phyloP scores from a whole-genome alignment of 2,329 filamentous ascomycete species.

The Myriosclerotinia curreyana region DNA sequence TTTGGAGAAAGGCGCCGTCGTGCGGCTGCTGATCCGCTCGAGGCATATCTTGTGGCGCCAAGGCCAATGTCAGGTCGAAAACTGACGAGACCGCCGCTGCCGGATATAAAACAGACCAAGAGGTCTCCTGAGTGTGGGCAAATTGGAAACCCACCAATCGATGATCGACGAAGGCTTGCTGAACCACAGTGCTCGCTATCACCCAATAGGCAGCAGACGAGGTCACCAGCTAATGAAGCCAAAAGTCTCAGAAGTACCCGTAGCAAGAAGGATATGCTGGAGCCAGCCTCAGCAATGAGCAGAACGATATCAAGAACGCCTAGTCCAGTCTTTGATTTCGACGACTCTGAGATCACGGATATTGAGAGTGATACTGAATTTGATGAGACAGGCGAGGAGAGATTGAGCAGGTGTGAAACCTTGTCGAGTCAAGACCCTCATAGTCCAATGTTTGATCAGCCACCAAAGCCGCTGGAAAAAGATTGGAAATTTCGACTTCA shows the following conservation, averaged over 20 bases:
- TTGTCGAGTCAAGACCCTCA: conserved; percentile 12
- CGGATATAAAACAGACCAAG: neutral
- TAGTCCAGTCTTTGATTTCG: conserved; percentile 18
- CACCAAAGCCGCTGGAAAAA: conserved; percentile 1
- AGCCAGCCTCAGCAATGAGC: neutral
- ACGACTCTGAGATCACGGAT: conserved; percentile 13
- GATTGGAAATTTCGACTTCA: conserved; percentile 17
- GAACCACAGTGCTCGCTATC: neutral
- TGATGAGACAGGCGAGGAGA: conserved; percentile 1
- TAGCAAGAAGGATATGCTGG: neutral
- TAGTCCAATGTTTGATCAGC: conserved; percentile 3
- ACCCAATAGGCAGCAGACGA: neutral
- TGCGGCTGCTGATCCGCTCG: neutral
- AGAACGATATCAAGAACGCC: conserved; percentile 6
- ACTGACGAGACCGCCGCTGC: neutral
- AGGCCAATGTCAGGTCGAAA: conserved; percentile 3
- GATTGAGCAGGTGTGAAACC: conserved; percentile 13
- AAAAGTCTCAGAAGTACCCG: neutral
- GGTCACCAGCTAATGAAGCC: neutral
- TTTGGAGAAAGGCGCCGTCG: no score
- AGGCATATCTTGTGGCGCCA: conserved; percentile 5
- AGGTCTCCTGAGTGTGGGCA: neutral
- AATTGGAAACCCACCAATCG: neutral
- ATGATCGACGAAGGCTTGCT: neutral
- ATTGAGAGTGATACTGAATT: conserved; percentile 6